Evolutionary conservation across 176 grass and related monocot species (phyloP), one percentile per base, ranked within the genome.

Genomic region (Cenchrus purpureus): DNA sequence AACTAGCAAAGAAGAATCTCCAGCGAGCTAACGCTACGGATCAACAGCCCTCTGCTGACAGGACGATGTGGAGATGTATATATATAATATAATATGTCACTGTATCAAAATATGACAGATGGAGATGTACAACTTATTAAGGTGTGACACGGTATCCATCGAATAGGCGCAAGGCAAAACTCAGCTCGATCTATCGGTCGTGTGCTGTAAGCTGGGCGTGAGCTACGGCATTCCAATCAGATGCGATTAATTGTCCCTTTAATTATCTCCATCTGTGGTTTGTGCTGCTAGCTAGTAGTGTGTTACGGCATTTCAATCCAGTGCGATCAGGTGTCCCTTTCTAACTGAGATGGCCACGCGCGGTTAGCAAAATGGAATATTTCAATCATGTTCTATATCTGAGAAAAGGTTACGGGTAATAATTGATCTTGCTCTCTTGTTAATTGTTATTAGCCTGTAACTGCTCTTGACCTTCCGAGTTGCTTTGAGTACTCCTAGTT

Each of bases 221-320:
- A 81, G 79, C 37, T 69, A 70, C 57, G 51, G 65, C 79, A 81
- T 81, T 68, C 17, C 79, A 55, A n/a, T 81, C 79, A 53, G 9
- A 12, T 68, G 79, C 16, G 79, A 68, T 81, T 40, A n/a, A 56
- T 68, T 68, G 79, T 53, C 49, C 51, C 64, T 81, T 81, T 44
- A 74, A 74, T 55, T 40, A 40, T 40, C 50, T 34, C 72, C 50
- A 34, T 6, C 25, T 54, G 50, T 74, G 50, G 51, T 34, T 11
- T 55, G 22, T 34, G 49, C 8, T 25, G 25, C 25, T 25, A 40
- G 49, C 8, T 32, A 54, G 73, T 6, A 20, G 52, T n/a, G 53
- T 42, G 73, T 55, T 76, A 57, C 3, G 52, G 32, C 73, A 20
- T 76, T 76, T 42, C 73, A 57, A 76, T 76, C 73, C 0, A 12